These are phyloP conservation scores for Kappamyces sp. DNA, from an alignment of 192 early-diverging fungal species.

Conservation along the genomic window DNA sequence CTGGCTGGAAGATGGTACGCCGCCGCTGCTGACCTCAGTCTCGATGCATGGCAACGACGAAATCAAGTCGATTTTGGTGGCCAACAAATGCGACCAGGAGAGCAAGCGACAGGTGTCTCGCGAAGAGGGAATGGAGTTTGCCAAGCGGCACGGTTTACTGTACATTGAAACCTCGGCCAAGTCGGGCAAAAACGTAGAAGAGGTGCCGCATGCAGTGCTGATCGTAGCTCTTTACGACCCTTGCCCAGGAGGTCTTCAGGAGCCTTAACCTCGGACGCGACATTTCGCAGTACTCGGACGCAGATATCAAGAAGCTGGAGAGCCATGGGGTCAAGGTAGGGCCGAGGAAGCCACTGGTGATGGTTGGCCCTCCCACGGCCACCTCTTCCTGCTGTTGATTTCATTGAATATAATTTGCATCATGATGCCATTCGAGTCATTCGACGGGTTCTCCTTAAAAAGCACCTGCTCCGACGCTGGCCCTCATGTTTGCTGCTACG, in stretches of 20 bases:
- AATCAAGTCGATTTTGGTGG: constrained; percentile 83
- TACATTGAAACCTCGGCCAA: constrained; percentile 91
- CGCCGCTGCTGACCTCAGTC: constrained; percentile 24
- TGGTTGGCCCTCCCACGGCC: not conserved
- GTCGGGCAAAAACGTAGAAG: constrained; percentile 77
- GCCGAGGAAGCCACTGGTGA: not conserved
- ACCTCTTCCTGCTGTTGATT: not conserved
- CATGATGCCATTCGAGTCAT: too few species aligned
- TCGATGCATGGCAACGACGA: constrained; percentile 83
- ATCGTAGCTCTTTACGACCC: not conserved
- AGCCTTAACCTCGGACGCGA: not conserved
- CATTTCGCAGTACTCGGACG: not conserved
- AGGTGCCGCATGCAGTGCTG: not conserved
- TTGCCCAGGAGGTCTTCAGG: not conserved
- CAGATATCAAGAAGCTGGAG: not conserved
- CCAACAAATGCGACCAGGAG: constrained; percentile 89
- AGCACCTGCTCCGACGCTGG: too few species aligned
- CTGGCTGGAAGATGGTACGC: constrained; percentile 66
- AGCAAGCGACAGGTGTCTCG: constrained; percentile 69
- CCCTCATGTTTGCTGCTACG: too few species aligned
- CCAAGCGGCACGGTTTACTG: constrained; percentile 74
- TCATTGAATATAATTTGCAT: too few species aligned
- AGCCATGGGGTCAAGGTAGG: constrained; percentile 10
- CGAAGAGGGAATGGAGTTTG: constrained; percentile 86
- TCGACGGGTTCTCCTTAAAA: too few species aligned